Evolutionary conservation across 345 rosid species (phyloP).

Genomic region (Acer yangbiense): DNA sequence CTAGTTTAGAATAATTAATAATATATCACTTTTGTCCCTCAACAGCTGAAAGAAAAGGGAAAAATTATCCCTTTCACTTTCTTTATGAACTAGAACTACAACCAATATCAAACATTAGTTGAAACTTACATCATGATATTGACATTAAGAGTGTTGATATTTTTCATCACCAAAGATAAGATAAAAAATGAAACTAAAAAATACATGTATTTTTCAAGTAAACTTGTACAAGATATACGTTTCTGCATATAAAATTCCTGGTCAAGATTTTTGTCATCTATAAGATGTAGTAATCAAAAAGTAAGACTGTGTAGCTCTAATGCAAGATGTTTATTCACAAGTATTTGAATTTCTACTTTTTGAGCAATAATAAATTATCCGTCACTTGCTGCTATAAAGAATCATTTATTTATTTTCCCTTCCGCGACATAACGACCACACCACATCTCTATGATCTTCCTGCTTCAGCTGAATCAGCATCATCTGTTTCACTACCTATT

Average conservation of each 20-base stretch:
- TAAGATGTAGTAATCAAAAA: background rate
- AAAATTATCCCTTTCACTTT: no score
- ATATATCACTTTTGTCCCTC: no score
- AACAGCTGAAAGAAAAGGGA: no score
- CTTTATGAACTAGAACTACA: no score
- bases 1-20: no score
- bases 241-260: background rate
- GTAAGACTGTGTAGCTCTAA: background rate
- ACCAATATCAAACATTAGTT: no score
- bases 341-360: background rate
- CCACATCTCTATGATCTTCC: constrained; percentile 30
- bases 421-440: background rate
- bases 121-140: no score
- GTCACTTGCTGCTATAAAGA: background rate
- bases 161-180: background rate
- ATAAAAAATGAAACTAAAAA: background rate
- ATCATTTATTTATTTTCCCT: background rate
- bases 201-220: background rate
- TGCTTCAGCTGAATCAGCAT: constrained; percentile 43
- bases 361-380: background rate
- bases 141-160: background rate
- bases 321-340: background rate
- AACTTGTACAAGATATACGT: background rate
- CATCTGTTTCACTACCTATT: constrained; percentile 72
- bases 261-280: background rate